Evolutionary conservation across 306 rosid species (phyloP).

Genomic region (Leucaena leucocephala): DNA sequence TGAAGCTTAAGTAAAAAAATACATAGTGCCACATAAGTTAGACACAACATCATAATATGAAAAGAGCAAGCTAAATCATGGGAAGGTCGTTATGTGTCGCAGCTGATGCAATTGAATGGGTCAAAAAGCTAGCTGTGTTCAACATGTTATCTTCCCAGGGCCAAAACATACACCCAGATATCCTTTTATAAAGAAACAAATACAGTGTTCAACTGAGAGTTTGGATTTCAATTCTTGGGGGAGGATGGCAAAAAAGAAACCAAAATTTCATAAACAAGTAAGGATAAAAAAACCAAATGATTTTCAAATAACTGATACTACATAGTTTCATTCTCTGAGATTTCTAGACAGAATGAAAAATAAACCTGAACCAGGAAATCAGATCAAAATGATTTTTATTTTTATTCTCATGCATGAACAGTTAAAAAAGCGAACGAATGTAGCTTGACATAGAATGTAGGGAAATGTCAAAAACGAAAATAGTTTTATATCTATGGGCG

Average conservation of each 20-base stretch:
- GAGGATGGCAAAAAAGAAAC: conserved; percentile 8
- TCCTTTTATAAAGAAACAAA: conserved; percentile 11
- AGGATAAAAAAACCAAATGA: conserved; percentile 8
- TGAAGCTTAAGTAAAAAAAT: conserved; percentile 27
- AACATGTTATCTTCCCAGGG: not conserved
- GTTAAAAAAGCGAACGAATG: conserved; percentile 4
- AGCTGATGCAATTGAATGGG: conserved; percentile 6
- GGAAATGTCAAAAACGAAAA: not conserved
- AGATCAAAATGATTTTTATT: not conserved
- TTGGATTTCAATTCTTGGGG: conserved; percentile 2
- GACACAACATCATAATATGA: conserved; percentile 17
- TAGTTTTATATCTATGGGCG: not conserved
- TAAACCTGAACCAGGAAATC: not conserved
- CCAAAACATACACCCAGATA: conserved; percentile 6
- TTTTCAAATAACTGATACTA: conserved; percentile 1
- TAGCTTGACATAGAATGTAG: conserved; percentile 12
- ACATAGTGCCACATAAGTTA: conserved; percentile 14
- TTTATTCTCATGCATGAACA: not conserved
- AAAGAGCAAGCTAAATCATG: conserved; percentile 20
- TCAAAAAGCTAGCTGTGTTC: conserved; percentile 21
- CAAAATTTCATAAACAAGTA: conserved; percentile 10
- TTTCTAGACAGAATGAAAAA: conserved; percentile 2
- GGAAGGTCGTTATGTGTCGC: conserved; percentile 23
- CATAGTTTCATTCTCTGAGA: conserved; percentile 9
- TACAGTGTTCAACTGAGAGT: not conserved